Base-by-base conservation (phyloP, 495 filamentous ascomycete species). In the Daldinia loculata region DNA sequence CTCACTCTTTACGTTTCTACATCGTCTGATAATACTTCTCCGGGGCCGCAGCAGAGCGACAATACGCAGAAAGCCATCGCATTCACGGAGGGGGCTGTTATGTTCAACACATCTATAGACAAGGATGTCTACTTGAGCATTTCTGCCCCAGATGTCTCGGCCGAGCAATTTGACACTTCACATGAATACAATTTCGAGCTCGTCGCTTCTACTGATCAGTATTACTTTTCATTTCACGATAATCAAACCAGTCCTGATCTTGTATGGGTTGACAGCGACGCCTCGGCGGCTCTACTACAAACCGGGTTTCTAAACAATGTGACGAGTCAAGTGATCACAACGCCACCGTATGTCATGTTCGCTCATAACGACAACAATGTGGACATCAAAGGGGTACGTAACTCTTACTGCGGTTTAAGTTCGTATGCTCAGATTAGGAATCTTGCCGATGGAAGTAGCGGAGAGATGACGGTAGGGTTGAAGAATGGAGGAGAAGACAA, bases 251-350 rank as follows among this genome's bases (percentile, higher is more conserved):
- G 79, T 43, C 72, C 74, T 6, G 86, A 90, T 61, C 80, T 97
- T 22, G 84, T 84, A 65, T 87, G 92, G 68, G 83, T 97, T 34
- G 96, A 98, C 74, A 92, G 91, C 22, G 96, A 98, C 77, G 85
- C 84, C 26, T 81, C 81, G 22, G 87, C 92, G 0, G 93, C 94
- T 3, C 82, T 98, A 32, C 80, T 98, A 9, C 88, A 92, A 26
- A 94, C 95, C 1, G 82, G 87, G 57, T 89, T 92, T 67, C 89
- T 92, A 9, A 79, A 86, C 1, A 75, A 85, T 12, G 75, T 79
- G 9, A 52, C 78, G 1, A 75, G 82, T 56, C 76, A 78, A 4
- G 63, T 75, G 0, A 75, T 84, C 27, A 75, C 75, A 17, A 76
- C 78, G 0, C 85, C 88, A 11, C 91, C 92, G 6, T 97, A 91